phyloP scores from a whole-genome alignment of 2,329 filamentous ascomycete species.

The Verticillium albo-atrum region DNA sequence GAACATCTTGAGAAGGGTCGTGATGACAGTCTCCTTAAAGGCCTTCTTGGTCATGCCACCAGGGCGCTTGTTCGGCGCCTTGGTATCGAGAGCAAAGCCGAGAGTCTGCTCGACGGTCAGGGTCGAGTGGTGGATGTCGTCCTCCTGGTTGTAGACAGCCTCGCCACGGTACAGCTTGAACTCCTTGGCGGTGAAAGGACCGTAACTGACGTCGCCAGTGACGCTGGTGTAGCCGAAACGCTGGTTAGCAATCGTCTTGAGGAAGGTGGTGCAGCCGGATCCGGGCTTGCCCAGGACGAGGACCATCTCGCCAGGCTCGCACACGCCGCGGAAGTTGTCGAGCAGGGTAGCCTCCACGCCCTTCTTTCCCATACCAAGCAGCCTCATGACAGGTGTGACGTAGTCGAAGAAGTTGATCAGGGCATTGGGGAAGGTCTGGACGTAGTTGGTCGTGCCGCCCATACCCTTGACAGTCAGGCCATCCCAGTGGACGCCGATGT shows the following conservation, averaged over 20 bases:
- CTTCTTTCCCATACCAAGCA: constrained; percentile 64
- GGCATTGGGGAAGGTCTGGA: constrained; percentile 72
- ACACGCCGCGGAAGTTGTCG: constrained; percentile 64
- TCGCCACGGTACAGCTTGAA: constrained; percentile 77
- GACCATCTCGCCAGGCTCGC: constrained; percentile 83
- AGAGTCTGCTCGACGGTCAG: constrained; percentile 86
- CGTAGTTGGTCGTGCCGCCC: constrained; percentile 69
- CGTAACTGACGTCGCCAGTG: constrained; percentile 70
- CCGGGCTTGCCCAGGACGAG: constrained; percentile 77
- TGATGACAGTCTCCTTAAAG: constrained; percentile 73
- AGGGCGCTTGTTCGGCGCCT: constrained; percentile 76
- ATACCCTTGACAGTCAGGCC: constrained; percentile 70
- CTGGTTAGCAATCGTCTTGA: constrained; percentile 66
- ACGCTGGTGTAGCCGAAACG: constrained; percentile 51
- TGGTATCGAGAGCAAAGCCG: constrained; percentile 78
- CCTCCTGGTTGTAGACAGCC: constrained; percentile 81
- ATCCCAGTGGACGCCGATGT: constrained; percentile 77
- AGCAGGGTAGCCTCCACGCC: constrained; percentile 70
- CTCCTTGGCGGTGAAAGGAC: constrained; percentile 65
- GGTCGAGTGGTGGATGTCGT: constrained; percentile 80
- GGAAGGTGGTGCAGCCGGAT: constrained; percentile 65
- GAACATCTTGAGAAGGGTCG: constrained; percentile 81
- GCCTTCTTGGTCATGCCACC: constrained; percentile 66
- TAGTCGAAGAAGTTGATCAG: constrained; percentile 74
- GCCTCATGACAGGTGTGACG: constrained; percentile 55